These are phyloP conservation scores for Phytophthora cactorum DNA, from an alignment of 352 stramenopile genomes.

Conservation along the genomic window DNA sequence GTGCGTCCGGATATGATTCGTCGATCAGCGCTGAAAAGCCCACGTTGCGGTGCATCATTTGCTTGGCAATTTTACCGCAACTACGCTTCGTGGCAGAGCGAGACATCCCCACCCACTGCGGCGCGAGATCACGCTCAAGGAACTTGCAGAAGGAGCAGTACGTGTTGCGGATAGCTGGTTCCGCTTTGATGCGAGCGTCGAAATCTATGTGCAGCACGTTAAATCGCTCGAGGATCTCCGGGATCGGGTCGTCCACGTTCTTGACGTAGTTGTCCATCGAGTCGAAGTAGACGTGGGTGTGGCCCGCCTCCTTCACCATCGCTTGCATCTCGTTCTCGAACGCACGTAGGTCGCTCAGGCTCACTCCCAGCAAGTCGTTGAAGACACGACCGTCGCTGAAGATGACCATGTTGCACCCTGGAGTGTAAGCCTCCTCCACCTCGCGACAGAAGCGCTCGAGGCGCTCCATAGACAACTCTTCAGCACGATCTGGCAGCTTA, in stretches of 20 bases:
- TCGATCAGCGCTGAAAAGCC: slow-evolving; percentile 24
- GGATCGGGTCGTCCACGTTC: slow-evolving; percentile 23
- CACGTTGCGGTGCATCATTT: slow-evolving; percentile 34
- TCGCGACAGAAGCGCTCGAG: slow-evolving; percentile 28
- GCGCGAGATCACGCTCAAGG: slow-evolving; percentile 24
- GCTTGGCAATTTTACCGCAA: slow-evolving; percentile 23
- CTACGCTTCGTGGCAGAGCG: slow-evolving; percentile 16
- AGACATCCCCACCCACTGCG: slow-evolving; percentile 15
- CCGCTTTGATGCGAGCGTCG: slow-evolving; percentile 18
- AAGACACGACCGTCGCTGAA: too few species aligned
- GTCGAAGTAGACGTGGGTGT: slow-evolving; percentile 29
- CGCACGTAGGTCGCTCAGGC: slow-evolving; percentile 11
- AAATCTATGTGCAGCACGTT: slow-evolving; percentile 26
- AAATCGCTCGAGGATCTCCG: slow-evolving; percentile 26
- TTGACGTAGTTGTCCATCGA: slow-evolving; percentile 29
- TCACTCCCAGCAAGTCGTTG: slow-evolving; percentile 23
- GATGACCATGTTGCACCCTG: slow-evolving; percentile 26
- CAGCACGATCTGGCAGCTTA: slow-evolving; percentile 19
- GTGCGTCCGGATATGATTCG: slow-evolving; percentile 14
- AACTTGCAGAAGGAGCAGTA: slow-evolving; percentile 31
- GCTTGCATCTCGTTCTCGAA: slow-evolving; percentile 18
- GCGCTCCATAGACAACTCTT: slow-evolving; percentile 18
- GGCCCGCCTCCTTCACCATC: slow-evolving; percentile 23
- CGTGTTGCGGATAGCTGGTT: slow-evolving; percentile 21
- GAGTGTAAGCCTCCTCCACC: slow-evolving; percentile 20